phyloP scores from a whole-genome alignment of 2,329 filamentous ascomycete genomes.

The Dothideomycetidae sp. region DNA sequence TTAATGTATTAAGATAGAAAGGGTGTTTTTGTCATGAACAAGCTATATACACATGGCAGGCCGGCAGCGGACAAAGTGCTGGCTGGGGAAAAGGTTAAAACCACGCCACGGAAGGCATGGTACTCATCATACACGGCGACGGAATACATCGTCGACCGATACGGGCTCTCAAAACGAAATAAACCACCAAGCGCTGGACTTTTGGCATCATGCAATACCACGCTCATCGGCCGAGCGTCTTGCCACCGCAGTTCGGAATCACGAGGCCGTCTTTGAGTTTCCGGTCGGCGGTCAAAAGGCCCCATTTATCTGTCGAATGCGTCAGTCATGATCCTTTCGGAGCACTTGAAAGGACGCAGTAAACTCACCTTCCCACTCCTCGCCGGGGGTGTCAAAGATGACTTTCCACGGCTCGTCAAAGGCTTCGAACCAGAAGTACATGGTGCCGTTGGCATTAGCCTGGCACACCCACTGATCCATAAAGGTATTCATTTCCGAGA shows the following conservation, averaged over 20 bases:
- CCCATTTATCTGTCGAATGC: constrained; percentile 87
- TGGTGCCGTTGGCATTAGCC: constrained; percentile 64
- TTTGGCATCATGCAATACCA: too few species aligned
- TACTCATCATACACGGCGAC: too few species aligned
- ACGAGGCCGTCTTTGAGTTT: constrained; percentile 70
- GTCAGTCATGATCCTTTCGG: constrained; percentile 27
- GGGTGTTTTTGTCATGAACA: too few species aligned
- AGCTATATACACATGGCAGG: too few species aligned
- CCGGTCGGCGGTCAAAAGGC: constrained; percentile 70
- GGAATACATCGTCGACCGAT: too few species aligned
- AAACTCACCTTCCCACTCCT: constrained; percentile 9
- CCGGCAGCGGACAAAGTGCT: too few species aligned
- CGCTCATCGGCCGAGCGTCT: constrained; percentile 31
- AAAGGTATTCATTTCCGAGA: constrained; percentile 72
- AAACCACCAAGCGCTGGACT: too few species aligned
- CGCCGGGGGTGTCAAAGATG: constrained; percentile 6
- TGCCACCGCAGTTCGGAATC: constrained; percentile 76
- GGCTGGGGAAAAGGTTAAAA: too few species aligned
- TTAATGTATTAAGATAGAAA: too few species aligned
- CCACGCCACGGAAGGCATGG: too few species aligned
- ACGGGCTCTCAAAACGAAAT: too few species aligned
- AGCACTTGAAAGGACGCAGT: too few species aligned
- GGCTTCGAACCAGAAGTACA: constrained; percentile 94
- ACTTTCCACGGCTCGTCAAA: constrained; percentile 97
- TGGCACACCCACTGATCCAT: constrained; percentile 76